Evolutionary conservation across 495 filamentous ascomycete species (phyloP).

Genomic region (Achaetomiella virescens): DNA sequence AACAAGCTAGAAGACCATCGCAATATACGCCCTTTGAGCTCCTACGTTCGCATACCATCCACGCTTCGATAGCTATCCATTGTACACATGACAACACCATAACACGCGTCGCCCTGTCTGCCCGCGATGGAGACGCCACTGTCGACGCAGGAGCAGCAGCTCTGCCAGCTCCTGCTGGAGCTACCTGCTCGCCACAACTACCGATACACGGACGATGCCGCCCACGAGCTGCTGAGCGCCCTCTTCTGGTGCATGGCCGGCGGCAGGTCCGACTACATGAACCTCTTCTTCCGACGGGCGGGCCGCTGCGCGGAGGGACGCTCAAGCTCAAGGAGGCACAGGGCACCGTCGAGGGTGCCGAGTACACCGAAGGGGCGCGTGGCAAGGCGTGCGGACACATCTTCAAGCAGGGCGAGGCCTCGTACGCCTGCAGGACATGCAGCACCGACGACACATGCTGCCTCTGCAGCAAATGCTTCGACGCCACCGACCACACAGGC

Average conservation of each 20-base stretch:
- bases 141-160: conserved; percentile 69
- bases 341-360: conserved; percentile 85
- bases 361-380: conserved; percentile 87
- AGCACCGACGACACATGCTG: conserved; percentile 81
- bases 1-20: not conserved
- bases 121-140: conserved; percentile 41
- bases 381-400: conserved; percentile 98
- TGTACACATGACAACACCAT: conserved; percentile 4
- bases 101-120: conserved; percentile 7
- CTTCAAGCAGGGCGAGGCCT: conserved; percentile 84
- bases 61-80: not conserved
- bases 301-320: conserved; percentile 43
- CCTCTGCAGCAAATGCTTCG: conserved; percentile 85
- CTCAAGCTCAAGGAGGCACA: conserved; percentile 81
- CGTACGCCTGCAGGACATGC: conserved; percentile 90
- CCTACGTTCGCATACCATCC: not conserved
- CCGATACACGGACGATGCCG: conserved; percentile 65
- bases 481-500: conserved; percentile 88
- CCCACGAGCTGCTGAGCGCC: conserved; percentile 60
- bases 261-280: conserved; percentile 63
- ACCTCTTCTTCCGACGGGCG: conserved; percentile 71
- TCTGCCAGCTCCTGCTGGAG: conserved; percentile 68
- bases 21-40: not conserved
- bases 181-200: conserved; percentile 62
- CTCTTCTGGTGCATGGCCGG: conserved; percentile 83